These are phyloP conservation scores for Phoenix roebelenii DNA, from an alignment of 176 grass and related monocot genomes.

Conservation along the genomic window DNA sequence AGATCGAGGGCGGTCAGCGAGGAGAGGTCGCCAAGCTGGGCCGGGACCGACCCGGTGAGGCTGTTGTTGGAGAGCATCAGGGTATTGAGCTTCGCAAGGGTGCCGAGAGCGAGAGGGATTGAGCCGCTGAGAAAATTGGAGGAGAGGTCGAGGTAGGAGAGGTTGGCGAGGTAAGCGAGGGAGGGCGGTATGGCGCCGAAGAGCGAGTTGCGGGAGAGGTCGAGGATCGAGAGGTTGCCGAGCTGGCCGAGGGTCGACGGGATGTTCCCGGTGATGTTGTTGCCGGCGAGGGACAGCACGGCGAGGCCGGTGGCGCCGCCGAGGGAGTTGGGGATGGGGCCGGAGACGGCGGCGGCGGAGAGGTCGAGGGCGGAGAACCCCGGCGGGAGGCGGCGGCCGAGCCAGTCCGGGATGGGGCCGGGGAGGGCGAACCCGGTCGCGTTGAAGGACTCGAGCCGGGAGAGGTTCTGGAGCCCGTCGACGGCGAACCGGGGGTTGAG, in stretches of 20 bases:
- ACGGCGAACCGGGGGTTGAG: conserved; percentile 47
- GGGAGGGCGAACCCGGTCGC: conserved; percentile 63
- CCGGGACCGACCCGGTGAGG: conserved; percentile 5
- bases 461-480: conserved; percentile 68
- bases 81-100: not conserved
- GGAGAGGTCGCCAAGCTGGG: conserved; percentile 14
- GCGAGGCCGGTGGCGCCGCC: conserved; percentile 36
- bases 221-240: conserved; percentile 3
- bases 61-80: conserved; percentile 10
- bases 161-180: conserved; percentile 9
- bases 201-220: conserved; percentile 9
- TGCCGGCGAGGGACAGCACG: conserved; percentile 56
- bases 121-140: conserved; percentile 2
- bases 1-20: conserved; percentile 11
- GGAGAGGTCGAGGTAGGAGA: conserved; percentile 26
- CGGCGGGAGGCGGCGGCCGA: conserved; percentile 46
- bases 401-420: conserved; percentile 67
- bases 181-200: not conserved
- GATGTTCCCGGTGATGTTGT: conserved; percentile 46
- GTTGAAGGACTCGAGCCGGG: conserved; percentile 50
- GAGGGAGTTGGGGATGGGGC: conserved; percentile 49
- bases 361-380: conserved; percentile 55
- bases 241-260: conserved; percentile 24
- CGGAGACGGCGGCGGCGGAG: conserved; percentile 37
- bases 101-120: conserved; percentile 1